A percentile compares a stretch with the other conserved stretches of the same genome.
Evolutionary conservation across 345 rosid genomes (phyloP).

Genomic region (Rubroshorea leprosula): DNA sequence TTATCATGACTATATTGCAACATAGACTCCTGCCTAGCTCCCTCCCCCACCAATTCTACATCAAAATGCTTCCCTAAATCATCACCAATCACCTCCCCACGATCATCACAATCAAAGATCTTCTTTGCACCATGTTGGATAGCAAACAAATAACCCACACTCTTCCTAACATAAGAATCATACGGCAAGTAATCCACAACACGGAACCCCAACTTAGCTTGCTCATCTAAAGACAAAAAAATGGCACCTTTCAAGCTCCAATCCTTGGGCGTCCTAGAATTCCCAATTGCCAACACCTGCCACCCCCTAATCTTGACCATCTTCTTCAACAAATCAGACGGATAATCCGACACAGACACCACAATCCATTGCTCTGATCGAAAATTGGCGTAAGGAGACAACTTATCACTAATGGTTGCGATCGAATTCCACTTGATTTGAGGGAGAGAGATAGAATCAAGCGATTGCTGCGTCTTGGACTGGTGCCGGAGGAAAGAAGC

Average conservation of each 20-base stretch:
- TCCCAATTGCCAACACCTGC: slow-evolving; percentile 89
- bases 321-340: slow-evolving; percentile 55
- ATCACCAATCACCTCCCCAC: slow-evolving; percentile 77
- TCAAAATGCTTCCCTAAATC: slow-evolving; percentile 90
- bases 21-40: slow-evolving; percentile 71
- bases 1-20: slow-evolving; percentile 90
- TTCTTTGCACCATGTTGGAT: slow-evolving; percentile 94
- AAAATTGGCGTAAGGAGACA: slow-evolving; percentile 65
- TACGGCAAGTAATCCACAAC: slow-evolving; percentile 79
- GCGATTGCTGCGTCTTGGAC: slow-evolving; percentile 44
- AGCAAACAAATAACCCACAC: slow-evolving; percentile 87
- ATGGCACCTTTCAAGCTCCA: slow-evolving; percentile 90
- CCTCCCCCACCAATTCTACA: slow-evolving; percentile 79
- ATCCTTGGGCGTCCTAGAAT: slow-evolving; percentile 73
- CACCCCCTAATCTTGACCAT: slow-evolving; percentile 78
- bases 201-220: slow-evolving; percentile 71
- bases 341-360: slow-evolving; percentile 72
- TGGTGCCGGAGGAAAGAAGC: slow-evolving; percentile 65
- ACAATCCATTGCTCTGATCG: slow-evolving; percentile 83
- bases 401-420: slow-evolving; percentile 39
- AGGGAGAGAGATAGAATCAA: slow-evolving; percentile 55
- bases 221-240: slow-evolving; percentile 77
- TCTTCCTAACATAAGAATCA: slow-evolving; percentile 81
- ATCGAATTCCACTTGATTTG: slow-evolving; percentile 69
- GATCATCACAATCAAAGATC: slow-evolving; percentile 91